Conservation (phyloP, 1,284 basidiomycete genomes). For the Trichosporon sp. region DNA sequence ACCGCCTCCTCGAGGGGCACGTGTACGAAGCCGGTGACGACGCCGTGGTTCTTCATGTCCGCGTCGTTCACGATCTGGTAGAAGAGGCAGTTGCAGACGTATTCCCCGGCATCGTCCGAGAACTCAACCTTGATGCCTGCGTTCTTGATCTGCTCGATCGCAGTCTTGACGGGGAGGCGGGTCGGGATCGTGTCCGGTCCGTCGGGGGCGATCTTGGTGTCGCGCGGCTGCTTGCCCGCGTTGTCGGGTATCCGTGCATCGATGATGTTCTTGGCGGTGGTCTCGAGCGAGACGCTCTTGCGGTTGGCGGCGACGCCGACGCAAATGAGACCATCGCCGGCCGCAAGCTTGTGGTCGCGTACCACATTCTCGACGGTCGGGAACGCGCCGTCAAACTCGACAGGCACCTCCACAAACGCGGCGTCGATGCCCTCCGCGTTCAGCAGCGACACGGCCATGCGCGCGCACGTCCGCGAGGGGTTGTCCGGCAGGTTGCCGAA, state of each 20-base stretch:
- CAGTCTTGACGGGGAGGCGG: slow-evolving; percentile 22
- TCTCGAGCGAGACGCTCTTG: slow-evolving; percentile 22
- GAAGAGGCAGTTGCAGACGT: slow-evolving; percentile 33
- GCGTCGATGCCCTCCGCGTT: slow-evolving; percentile 21
- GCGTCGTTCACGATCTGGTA: slow-evolving; percentile 21
- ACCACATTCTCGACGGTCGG: slow-evolving; percentile 17
- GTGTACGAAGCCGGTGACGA: slow-evolving; percentile 28
- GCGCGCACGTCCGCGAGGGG: slow-evolving; percentile 25
- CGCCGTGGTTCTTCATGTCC: slow-evolving; percentile 6
- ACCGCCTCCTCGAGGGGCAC: slow-evolving; percentile 24
- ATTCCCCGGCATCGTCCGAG: slow-evolving; percentile 27
- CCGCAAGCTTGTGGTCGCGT: slow-evolving; percentile 13
- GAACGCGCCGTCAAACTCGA: slow-evolving; percentile 26
- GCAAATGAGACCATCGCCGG: slow-evolving; percentile 25
- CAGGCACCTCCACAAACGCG: slow-evolving; percentile 30
- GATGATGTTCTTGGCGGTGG: slow-evolving; percentile 27
- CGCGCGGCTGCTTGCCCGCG: slow-evolving; percentile 26
- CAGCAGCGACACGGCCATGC: slow-evolving; percentile 22
- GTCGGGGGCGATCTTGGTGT: slow-evolving; percentile 21
- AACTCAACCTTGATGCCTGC: slow-evolving; percentile 24
- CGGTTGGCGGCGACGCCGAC: slow-evolving; percentile 28
- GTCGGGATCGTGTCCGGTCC: slow-evolving; percentile 15
- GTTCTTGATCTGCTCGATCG: slow-evolving; percentile 12
- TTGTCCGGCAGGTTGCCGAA: slow-evolving; percentile 30
- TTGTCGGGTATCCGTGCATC: slow-evolving; percentile 29